Percentiles rank a stretch among this genome's conserved stretches.
These are phyloP conservation scores for Jatropha curcas DNA, from an alignment of 345 rosid species.

Conservation along the genomic window DNA sequence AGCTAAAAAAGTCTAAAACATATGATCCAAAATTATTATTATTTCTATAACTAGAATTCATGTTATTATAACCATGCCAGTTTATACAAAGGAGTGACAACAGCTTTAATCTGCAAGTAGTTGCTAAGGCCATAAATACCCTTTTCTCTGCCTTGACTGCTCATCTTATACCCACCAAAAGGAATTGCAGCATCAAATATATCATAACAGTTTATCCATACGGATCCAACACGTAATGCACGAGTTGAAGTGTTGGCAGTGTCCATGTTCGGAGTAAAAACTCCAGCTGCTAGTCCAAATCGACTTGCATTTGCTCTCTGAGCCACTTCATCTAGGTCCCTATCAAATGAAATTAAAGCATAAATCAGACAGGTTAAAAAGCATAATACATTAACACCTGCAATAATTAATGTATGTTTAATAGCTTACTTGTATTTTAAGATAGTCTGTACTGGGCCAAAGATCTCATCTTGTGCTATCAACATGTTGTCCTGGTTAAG, in stretches of 20 bases:
- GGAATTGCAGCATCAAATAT: conserved; percentile 70
- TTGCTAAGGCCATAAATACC: conserved; percentile 65
- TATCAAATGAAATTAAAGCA: conserved; percentile 14
- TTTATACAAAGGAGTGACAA: conserved; percentile 68
- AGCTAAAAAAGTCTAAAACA: background rate
- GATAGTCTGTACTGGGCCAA: conserved; percentile 83
- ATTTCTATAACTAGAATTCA: background rate
- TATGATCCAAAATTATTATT: background rate
- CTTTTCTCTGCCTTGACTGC: conserved; percentile 81
- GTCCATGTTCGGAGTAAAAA: conserved; percentile 66
- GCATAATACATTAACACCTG: background rate
- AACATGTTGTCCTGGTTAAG: conserved; percentile 70
- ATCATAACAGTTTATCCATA: conserved; percentile 79
- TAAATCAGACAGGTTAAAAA: background rate
- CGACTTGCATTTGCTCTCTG: conserved; percentile 53
- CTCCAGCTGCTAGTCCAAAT: conserved; percentile 79
- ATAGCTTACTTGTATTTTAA: conserved; percentile 67
- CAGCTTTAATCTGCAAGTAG: conserved; percentile 87
- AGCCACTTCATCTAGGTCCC: conserved; percentile 70
- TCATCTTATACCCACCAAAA: conserved; percentile 89
- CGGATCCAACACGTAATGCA: conserved; percentile 62
- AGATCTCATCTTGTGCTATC: conserved; percentile 81
- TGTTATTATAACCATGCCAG: conserved; percentile 79
- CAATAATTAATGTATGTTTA: background rate
- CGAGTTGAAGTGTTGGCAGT: conserved; percentile 64